A percentile compares a stretch with the other conserved stretches of the same genome.
These are phyloP conservation scores for Yarrowia osloensis DNA, from an alignment of 805 yeast species.

Conservation along the genomic window DNA sequence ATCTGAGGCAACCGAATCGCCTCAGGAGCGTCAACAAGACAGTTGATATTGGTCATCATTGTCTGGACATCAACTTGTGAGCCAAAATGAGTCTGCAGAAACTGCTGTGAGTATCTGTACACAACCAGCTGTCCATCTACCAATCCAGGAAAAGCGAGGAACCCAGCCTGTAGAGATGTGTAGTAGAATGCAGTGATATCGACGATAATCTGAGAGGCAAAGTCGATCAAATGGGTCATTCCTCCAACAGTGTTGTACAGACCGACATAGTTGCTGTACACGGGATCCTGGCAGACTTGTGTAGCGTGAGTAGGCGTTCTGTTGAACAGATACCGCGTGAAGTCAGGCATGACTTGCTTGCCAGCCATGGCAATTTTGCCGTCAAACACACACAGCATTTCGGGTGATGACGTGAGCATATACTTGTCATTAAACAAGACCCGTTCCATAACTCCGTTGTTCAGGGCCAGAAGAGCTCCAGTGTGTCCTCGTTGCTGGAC, in stretches of 20 bases:
- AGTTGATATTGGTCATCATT: not conserved
- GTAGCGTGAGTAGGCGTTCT: not conserved
- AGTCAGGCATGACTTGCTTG: not conserved
- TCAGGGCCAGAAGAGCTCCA: not conserved
- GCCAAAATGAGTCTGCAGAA: not conserved
- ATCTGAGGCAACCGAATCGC: not conserved
- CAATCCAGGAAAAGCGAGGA: not conserved
- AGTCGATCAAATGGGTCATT: not conserved
- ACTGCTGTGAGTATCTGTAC: not conserved
- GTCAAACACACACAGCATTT: conserved; percentile 1
- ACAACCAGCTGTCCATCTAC: not conserved
- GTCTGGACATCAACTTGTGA: not conserved
- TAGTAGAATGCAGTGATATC: not conserved
- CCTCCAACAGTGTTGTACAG: not conserved
- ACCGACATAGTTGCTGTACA: not conserved
- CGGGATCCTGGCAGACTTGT: not conserved
- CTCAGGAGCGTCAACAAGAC: conserved; percentile 1
- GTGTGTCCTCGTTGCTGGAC: not conserved
- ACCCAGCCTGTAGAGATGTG: not conserved
- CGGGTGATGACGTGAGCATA: not conserved
- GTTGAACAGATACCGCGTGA: not conserved
- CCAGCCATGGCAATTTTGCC: not conserved
- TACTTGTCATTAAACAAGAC: not conserved
- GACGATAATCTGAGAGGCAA: not conserved
- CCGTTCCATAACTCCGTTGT: not conserved